Evolutionary conservation across 805 yeast species (phyloP).

Genomic region (Wickerhamiella kazuoi): DNA sequence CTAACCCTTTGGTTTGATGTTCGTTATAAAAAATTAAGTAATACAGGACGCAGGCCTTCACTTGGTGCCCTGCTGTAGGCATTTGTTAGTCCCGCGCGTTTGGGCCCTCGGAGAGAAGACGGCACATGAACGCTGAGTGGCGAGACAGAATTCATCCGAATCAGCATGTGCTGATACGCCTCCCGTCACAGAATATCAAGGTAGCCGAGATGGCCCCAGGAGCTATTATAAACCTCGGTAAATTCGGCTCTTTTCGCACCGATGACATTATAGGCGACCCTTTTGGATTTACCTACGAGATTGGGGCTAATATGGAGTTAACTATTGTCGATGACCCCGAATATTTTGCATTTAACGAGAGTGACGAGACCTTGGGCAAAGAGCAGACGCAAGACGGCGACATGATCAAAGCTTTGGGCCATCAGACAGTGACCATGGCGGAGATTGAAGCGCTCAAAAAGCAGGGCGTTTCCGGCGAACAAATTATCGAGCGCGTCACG

Average conservation of each 20-base stretch:
- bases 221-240: constrained; percentile 58
- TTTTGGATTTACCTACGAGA: constrained; percentile 81
- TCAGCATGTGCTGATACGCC: constrained; percentile 44
- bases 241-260: constrained; percentile 73
- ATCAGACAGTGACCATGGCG: constrained; percentile 56
- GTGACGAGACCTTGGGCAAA: constrained; percentile 22
- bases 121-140: too few species aligned
- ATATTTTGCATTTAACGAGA: constrained; percentile 22
- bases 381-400: constrained; percentile 49
- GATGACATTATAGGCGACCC: constrained; percentile 63
- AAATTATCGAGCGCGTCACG: constrained; percentile 65
- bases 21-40: too few species aligned
- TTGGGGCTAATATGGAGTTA: constrained; percentile 32
- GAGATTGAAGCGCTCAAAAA: constrained; percentile 74
- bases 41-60: too few species aligned
- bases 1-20: too few species aligned
- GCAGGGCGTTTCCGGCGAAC: constrained; percentile 54
- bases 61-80: too few species aligned
- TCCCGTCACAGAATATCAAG: constrained; percentile 70
- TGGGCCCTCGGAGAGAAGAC: too few species aligned
- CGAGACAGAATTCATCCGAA: constrained; percentile 31
- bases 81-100: too few species aligned
- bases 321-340: constrained; percentile 13
- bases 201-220: constrained; percentile 48
- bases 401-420: constrained; percentile 45